Evolutionary conservation across 805 yeast species (phyloP), one percentile per base, ranked within the genome.

Genomic region (Kodamaea fukazawae): DNA sequence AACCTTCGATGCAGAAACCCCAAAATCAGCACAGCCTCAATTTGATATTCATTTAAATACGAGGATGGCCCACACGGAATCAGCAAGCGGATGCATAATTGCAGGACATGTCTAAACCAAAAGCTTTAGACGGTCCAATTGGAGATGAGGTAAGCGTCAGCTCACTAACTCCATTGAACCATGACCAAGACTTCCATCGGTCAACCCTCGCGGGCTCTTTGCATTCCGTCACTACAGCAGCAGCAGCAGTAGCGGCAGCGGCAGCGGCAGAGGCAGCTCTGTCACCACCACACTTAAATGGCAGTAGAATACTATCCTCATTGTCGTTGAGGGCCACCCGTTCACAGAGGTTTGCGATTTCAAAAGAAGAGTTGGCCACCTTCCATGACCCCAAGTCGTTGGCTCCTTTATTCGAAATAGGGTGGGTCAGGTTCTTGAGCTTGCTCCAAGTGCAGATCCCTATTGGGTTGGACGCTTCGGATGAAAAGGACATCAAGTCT

Each of bases 301-400:
- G 23, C 7, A 20, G 23, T 20, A 20, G 23, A 20, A 20, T 20
- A 20, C 23, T 20, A 12, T 18, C 18, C 9, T 10, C n/a, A 29
- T 16, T 29, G 16, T 18, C 32, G 10, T 18, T 10, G 18, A 15
- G 16, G 7, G 14, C 23, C 8, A 20, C 23, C 7, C 8, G 22
- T n/a, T 9, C 22, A 23, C 39, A 15, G 18, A 26, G 32, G 7
- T 46, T 47, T 28, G 36, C 41, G 3, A 37, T 53, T 22, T 34
- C 55, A 4, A 49, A 54, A 5, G 47, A 43, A 10, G 67, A 72
- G 12, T 63, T 81, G 32, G 56, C 71, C 11, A 67, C 55, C 6
- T 60, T 81, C 16, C 84, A 80, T 49, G 86, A 81, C 52, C 86
- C 86, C 7, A 81, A 81, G 55, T 76, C 83, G 0, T 50, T 81